A percentile compares a stretch with the other conserved stretches of the same genome.
Conservation (phyloP, 164 flowering plant genomes). For the Malania oleifera region DNA sequence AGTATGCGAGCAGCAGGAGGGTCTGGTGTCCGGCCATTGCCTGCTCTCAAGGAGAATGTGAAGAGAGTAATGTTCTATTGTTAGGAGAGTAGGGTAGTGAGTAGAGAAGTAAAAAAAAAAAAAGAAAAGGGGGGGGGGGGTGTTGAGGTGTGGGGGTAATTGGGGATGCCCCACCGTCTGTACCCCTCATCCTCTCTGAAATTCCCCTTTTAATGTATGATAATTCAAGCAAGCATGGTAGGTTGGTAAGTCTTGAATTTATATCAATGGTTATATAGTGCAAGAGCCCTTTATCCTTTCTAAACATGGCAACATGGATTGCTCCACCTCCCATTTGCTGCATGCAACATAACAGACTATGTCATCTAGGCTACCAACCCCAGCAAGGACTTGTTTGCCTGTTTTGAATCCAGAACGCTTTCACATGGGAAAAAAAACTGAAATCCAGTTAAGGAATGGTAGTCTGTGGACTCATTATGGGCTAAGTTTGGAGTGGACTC, state of each 20-base stretch:
- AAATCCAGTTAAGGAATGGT: no score
- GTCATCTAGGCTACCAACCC: no score
- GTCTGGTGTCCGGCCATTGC: conserved; percentile 60
- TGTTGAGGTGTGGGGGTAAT: background rate
- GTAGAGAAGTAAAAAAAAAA: background rate
- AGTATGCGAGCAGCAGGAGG: conserved; percentile 33
- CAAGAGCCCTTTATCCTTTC: no score
- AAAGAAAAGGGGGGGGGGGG: background rate
- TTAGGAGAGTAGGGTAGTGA: conserved; percentile 18
- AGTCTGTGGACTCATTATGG: no score
- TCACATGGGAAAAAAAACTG: no score
- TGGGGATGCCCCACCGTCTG: background rate
- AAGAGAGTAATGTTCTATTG: conserved; percentile 94
- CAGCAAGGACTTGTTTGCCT: no score
- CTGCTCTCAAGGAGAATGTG: conserved; percentile 88
- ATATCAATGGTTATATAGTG: conserved; percentile 3
- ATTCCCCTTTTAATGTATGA: conserved; percentile 7
- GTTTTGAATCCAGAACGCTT: no score
- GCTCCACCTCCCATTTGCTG: no score
- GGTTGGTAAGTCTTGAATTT: background rate
- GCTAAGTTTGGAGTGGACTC: no score
- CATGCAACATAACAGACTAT: no score
- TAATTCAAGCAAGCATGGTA: background rate
- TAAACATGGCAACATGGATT: no score
- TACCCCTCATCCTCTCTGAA: background rate